Base-by-base conservation (phyloP, 2,329 filamentous ascomycete species). In the Calonectria hawksworthii region DNA sequence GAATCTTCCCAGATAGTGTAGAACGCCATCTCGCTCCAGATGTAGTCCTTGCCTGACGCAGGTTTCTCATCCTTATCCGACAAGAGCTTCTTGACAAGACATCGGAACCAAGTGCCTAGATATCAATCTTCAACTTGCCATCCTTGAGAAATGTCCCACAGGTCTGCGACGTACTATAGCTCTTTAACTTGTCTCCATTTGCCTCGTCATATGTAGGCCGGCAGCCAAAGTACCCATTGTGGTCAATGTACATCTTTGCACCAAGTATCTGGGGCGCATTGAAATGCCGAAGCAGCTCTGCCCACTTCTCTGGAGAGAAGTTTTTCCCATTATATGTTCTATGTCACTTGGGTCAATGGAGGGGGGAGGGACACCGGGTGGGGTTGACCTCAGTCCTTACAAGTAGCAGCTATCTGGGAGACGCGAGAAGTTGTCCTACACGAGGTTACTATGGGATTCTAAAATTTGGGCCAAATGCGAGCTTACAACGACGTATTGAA, bases 161-260 rank as follows among this genome's bases (percentile, higher is more conserved):
- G 7, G 3, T 52, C 36, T n/a, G 18, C 26, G n/a, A 69, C 67
- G n/a, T 63, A 70, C 68, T 70, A 13, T 63, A 51, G 9, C 36
- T 70, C n/a, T 16, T 38, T 30, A 70, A 30, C 13, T 50, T 36
- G 13, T 63, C 28, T 8, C 3, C 38, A 8, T 54, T 56, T 32
- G 36, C 5, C 34, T 63, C 44, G 7, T 70, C 41, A n/a, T 70
- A 70, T 7, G 41, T 36, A 2, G 68, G 54, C 54, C 54, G 68
- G n/a, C 68, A 70, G n/a, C 68, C 68, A 34, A 70, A 70, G 56
- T 70, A 70, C 16, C 68, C 68, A 30, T 70, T 70, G 32, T 70
- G 68, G 2, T 51, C 32, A 16, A 63, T n/a, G 38, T 50, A 70
- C 23, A 34, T 52, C 44, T 70, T 63, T 16, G 54, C 28, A 41